A percentile compares a stretch with the other conserved stretches of the same genome.
These are phyloP conservation scores for Pseudocercospora crystallina DNA, from an alignment of 2,329 filamentous ascomycete species.

Conservation along the genomic window DNA sequence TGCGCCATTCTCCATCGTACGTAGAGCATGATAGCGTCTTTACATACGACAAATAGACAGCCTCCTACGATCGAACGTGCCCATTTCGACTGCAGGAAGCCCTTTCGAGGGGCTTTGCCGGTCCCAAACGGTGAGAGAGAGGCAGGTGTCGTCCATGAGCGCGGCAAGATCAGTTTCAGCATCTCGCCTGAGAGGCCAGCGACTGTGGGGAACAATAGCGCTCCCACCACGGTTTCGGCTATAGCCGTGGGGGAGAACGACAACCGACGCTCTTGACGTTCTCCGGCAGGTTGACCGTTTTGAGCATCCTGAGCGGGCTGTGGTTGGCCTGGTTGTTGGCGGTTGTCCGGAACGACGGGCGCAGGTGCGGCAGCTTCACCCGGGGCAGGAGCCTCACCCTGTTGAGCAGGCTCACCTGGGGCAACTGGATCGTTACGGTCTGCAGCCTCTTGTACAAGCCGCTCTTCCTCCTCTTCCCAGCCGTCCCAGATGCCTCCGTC, in stretches of 20 bases:
- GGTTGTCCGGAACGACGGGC: constrained; percentile 1
- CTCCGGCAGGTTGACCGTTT: constrained; percentile 15
- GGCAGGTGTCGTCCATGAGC: constrained; percentile 60
- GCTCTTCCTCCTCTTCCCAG: constrained; percentile 41
- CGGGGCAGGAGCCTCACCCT: not conserved
- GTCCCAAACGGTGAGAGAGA: constrained; percentile 7
- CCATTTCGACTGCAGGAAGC: constrained; percentile 78
- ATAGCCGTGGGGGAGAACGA: constrained; percentile 56
- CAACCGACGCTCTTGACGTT: constrained; percentile 39
- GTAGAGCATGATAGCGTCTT: constrained; percentile 64
- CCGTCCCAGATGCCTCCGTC: constrained; percentile 45
- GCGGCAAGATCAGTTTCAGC: constrained; percentile 67
- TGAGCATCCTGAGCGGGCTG: constrained; percentile 44
- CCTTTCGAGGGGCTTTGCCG: constrained; percentile 4
- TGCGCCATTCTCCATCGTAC: constrained; percentile 53
- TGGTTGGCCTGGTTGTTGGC: constrained; percentile 25
- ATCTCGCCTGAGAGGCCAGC: constrained; percentile 76
- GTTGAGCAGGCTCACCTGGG: not conserved
- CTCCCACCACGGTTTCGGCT: constrained; percentile 62
- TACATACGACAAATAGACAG: constrained; percentile 81
- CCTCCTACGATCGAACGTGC: constrained; percentile 86
- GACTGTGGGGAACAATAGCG: constrained; percentile 77
- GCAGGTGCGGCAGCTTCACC: constrained; percentile 5
- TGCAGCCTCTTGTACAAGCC: constrained; percentile 34
- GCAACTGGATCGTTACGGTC: constrained; percentile 15